A percentile compares a stretch with the other conserved stretches of the same genome.
These are phyloP conservation scores for Annona cherimola DNA, from an alignment of 164 flowering plant species.

Conservation along the genomic window DNA sequence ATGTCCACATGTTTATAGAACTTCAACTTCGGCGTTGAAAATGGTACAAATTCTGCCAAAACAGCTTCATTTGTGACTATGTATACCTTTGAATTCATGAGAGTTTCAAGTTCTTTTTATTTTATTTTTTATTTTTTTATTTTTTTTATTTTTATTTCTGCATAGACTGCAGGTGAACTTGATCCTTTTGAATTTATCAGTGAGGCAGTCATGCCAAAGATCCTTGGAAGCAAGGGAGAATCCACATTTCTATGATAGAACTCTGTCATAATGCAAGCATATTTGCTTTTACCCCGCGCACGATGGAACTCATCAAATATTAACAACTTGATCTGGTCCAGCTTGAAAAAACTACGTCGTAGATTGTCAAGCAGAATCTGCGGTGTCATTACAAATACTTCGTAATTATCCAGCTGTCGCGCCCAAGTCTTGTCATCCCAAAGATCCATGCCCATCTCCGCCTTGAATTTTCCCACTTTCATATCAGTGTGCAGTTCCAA, in stretches of 20 bases:
- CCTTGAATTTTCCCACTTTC: constrained; percentile 71
- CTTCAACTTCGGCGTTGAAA: constrained; percentile 41
- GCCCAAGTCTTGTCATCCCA: constrained; percentile 71
- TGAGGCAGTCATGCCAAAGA: constrained; percentile 94
- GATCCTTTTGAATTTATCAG: constrained; percentile 69
- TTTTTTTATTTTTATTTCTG: no score
- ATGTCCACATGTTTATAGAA: constrained; percentile 31
- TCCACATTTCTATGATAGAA: constrained; percentile 55
- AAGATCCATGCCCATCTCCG: constrained; percentile 79
- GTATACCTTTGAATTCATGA: constrained; percentile 78
- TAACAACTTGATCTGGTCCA: constrained; percentile 56
- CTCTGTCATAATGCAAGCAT: constrained; percentile 80
- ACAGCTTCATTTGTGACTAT: constrained; percentile 38
- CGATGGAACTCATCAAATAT: constrained; percentile 94
- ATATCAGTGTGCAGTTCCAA: constrained; percentile 62
- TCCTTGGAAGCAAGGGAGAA: constrained; percentile 49
- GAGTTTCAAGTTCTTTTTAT: constrained; percentile 65
- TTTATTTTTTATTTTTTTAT: no score
- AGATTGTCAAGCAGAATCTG: constrained; percentile 56
- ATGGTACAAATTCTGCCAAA: constrained; percentile 44
- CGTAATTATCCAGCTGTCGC: constrained; percentile 45
- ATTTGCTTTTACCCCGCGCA: constrained; percentile 62
- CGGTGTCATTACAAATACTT: constrained; percentile 95
- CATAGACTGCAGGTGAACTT: constrained; percentile 24
- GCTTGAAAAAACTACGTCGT: constrained; percentile 55